Percentiles rank a stretch among this genome's conserved stretches.
Conservation (phyloP, 257 asterid genomes). For the Echium plantagineum region DNA sequence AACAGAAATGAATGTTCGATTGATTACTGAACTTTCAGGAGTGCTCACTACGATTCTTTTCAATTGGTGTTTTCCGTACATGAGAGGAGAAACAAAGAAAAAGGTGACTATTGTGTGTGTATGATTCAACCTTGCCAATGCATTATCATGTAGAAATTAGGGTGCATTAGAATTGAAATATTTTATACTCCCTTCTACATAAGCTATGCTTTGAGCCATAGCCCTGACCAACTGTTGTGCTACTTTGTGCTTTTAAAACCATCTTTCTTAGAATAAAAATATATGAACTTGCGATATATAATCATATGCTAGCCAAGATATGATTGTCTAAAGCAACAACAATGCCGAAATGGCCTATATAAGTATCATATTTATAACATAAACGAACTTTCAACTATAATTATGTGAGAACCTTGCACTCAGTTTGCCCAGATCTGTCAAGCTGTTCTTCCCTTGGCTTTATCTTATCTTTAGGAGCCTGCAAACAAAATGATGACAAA, state of each 20-base stretch:
- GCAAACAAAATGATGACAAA: constrained; percentile 7
- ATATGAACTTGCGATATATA: neutral
- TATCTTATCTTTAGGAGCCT: constrained; percentile 23
- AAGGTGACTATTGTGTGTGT: neutral
- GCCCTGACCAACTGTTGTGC: no score
- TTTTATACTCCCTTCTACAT: no score
- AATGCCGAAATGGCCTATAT: no score
- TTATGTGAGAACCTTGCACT: constrained; percentile 31
- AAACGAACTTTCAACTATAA: neutral
- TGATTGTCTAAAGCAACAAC: neutral
- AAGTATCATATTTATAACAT: no score
- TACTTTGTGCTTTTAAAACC: no score
- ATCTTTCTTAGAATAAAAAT: no score
- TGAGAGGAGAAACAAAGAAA: neutral
- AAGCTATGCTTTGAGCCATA: no score
- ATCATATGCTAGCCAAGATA: neutral
- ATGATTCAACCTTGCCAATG: neutral
- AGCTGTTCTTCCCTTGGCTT: constrained; percentile 19
- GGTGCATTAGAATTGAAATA: no score
- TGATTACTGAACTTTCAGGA: neutral
- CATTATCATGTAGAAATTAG: neutral
- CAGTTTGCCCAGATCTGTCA: constrained; percentile 24
- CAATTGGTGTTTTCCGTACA: no score
- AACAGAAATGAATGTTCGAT: neutral
- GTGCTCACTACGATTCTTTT: neutral